Evolutionary conservation across 2,329 filamentous ascomycete species (phyloP), one percentile per base, ranked within the genome.

Genomic region (Aspergillus transmontanensis): DNA sequence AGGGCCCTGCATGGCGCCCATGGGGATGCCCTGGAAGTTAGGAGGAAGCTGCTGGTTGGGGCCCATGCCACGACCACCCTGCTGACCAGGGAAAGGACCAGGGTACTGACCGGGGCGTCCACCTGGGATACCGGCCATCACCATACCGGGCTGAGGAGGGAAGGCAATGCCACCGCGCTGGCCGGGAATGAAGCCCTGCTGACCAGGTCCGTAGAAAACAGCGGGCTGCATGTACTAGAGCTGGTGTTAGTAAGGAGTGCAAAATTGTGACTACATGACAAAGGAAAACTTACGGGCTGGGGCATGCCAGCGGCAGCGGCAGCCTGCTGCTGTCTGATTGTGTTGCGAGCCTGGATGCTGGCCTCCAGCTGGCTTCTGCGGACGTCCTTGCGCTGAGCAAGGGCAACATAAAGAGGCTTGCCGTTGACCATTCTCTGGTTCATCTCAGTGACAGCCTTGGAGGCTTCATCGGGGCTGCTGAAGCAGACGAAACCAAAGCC

Each of bases 401-500:
- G 88, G 73, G 95, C 95, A 75, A 99, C 95, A 78, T 99, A 99
- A 65, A 99, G 87, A 62, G 95, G 95, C 89, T 99, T 99, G 84
- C 87, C 88, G 80, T 94, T 91, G 72, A 98, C 86, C 95, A 99
- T 99, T 81, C 95, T 93, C 86, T 98, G 94, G 86, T 99, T 99
- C 93, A 98, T 97, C 82, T 99, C 95, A 65, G 94, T 93, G 69
- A 99, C 94, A 69, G 95, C 95, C 89, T 98, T 98, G 83, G 94
- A 97, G 70, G 95, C 95, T 80, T 99, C 95, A 75, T 99, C 95
- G 65, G 95, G 94, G 86, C 96, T 98, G 87, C 92, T 95, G 86
- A 99, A 99, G 91, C 95, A 99, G 77, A 99, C 95, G 81, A 99
- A 99, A 74, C 95, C 95, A 79, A 99, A 99, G 79, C 95, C 95